Evolutionary conservation across 2,329 filamentous ascomycete species (phyloP).

Genomic region (Aspergillus sp.): DNA sequence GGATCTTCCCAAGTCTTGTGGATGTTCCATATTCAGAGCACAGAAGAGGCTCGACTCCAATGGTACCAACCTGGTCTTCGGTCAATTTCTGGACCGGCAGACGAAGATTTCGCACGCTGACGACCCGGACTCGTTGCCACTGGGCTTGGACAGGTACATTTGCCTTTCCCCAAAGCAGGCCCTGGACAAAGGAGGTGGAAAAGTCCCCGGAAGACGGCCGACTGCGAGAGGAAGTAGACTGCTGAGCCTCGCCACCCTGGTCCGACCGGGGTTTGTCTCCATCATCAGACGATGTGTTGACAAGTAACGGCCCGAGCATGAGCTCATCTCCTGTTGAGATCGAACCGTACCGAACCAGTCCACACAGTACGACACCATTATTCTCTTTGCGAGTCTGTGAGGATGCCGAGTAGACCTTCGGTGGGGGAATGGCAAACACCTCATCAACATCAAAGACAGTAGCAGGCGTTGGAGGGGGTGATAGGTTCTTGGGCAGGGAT

Average conservation of each 20-base stretch:
- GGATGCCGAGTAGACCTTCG: slow-evolving; percentile 51
- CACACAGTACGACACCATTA: slow-evolving; percentile 73
- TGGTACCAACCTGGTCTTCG: slow-evolving; percentile 81
- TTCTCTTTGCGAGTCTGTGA: slow-evolving; percentile 43
- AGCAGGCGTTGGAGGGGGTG: slow-evolving; percentile 49
- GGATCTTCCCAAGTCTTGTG: slow-evolving; percentile 42
- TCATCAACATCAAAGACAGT: slow-evolving; percentile 88
- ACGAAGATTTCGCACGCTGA: slow-evolving; percentile 83
- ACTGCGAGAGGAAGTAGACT: slow-evolving; percentile 24
- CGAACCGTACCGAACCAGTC: slow-evolving; percentile 74
- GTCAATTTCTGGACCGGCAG: slow-evolving; percentile 74
- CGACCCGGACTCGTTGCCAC: slow-evolving; percentile 78
- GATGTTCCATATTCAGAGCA: slow-evolving; percentile 18
- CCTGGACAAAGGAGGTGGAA: slow-evolving; percentile 30
- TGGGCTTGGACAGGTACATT: slow-evolving; percentile 59
- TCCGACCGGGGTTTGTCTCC: slow-evolving; percentile 34
- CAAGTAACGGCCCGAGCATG: slow-evolving; percentile 70
- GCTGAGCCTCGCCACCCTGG: slow-evolving; percentile 17
- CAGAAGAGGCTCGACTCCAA: slow-evolving; percentile 62
- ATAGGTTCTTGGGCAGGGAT: slow-evolving; percentile 13
- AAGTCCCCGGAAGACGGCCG: slow-evolving; percentile 33
- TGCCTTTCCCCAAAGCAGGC: slow-evolving; percentile 37
- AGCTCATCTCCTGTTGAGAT: slow-evolving; percentile 76
- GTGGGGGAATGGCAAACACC: slow-evolving; percentile 71
- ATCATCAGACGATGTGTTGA: slow-evolving; percentile 49